Evolutionary conservation across 768 basidiomycete genomes (phyloP).

Genomic region (Russula compacta): DNA sequence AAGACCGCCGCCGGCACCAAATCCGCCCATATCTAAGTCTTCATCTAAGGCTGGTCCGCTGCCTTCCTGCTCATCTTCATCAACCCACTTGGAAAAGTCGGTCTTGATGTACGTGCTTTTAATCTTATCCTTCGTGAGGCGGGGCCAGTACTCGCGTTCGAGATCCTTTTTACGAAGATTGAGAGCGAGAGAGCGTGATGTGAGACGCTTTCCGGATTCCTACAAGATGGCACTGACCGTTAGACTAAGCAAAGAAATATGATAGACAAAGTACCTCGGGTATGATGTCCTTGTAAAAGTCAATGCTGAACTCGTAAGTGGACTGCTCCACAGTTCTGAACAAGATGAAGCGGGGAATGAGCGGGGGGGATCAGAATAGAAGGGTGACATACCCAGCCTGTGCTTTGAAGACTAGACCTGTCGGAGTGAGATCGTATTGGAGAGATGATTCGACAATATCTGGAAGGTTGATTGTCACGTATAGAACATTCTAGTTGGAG

Average conservation of each 20-base stretch:
- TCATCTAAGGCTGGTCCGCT: constrained; percentile 36
- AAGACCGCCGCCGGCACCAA: constrained; percentile 27
- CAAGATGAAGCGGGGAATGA: neutral
- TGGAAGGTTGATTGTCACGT: constrained; percentile 75
- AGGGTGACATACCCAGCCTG: constrained; percentile 46
- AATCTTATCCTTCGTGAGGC: constrained; percentile 81
- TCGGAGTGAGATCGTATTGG: constrained; percentile 49
- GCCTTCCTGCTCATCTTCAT: constrained; percentile 93
- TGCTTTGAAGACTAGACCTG: constrained; percentile 55
- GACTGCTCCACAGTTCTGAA: neutral
- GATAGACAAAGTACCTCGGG: constrained; percentile 49
- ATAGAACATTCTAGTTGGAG: constrained; percentile 68
- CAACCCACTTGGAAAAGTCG: constrained; percentile 92
- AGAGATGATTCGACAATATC: constrained; percentile 55
- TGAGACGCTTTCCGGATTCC: constrained; percentile 52
- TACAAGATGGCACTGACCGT: constrained; percentile 23
- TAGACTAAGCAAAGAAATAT: neutral
- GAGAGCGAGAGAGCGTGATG: constrained; percentile 56
- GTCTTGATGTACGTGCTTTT: constrained; percentile 83
- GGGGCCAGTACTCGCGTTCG: constrained; percentile 80
- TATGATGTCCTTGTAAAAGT: constrained; percentile 66
- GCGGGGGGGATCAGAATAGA: neutral
- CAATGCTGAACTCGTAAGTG: constrained; percentile 60
- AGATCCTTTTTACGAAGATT: constrained; percentile 75
- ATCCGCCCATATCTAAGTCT: constrained; percentile 27